These are phyloP conservation scores for Coprinopsis cinerea DNA, from an alignment of 768 basidiomycete genomes.

Conservation along the genomic window DNA sequence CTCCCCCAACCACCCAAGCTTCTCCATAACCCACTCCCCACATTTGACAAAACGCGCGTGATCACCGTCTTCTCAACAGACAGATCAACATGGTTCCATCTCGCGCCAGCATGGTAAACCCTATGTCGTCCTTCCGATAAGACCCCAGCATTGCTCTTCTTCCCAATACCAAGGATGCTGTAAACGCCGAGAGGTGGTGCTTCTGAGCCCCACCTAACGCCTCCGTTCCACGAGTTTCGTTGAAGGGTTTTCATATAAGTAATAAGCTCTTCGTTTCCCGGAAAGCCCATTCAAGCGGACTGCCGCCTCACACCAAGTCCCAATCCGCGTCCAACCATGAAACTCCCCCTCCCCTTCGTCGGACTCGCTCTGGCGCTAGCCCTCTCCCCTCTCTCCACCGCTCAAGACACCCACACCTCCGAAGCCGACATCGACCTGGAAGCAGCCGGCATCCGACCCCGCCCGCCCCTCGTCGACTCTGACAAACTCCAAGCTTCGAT, in stretches of 20 bases:
- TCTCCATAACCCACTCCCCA: too few relatives aligned
- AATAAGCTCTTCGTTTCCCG: too few relatives aligned
- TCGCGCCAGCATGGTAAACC: too few relatives aligned
- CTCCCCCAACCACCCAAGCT: too few relatives aligned
- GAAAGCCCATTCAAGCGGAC: neutral
- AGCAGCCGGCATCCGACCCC: neutral
- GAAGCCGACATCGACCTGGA: neutral
- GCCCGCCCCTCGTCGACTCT: slow-evolving; percentile 1
- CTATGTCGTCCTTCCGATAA: too few relatives aligned
- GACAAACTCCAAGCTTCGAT: slow-evolving; percentile 3
- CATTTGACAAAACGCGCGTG: too few relatives aligned
- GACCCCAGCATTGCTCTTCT: too few relatives aligned
- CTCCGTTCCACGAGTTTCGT: neutral
- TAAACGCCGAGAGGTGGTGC: too few relatives aligned
- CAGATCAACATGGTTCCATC: too few relatives aligned
- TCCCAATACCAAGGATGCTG: too few relatives aligned
- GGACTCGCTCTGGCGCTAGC: neutral
- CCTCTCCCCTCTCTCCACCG: neutral
- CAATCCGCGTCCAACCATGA: neutral
- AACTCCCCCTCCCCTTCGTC: neutral
- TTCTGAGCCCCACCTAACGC: neutral
- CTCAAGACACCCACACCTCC: neutral
- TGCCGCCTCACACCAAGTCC: neutral
- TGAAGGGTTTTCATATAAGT: too few relatives aligned
- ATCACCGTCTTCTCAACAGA: too few relatives aligned